phyloP scores from a whole-genome alignment of 2,329 filamentous ascomycete species.

The Hypoxylon sp. region DNA sequence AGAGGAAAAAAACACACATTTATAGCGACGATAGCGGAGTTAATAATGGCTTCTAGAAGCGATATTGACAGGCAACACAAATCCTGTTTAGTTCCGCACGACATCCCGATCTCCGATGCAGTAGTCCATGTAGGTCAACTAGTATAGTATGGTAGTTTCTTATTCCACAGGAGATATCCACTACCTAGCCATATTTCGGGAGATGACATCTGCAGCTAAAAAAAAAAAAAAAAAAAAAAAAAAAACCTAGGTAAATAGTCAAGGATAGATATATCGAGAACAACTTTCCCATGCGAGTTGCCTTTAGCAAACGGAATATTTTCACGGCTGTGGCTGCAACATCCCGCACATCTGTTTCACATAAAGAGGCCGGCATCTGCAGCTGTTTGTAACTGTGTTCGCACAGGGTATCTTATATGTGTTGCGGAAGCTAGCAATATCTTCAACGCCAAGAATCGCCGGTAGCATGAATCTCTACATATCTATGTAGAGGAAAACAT shows the following conservation, averaged over 20 bases:
- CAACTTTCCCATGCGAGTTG: slow-evolving; percentile 19
- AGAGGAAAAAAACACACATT: slow-evolving; percentile 9
- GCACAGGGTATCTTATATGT: slow-evolving; percentile 34
- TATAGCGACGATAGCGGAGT: slow-evolving; percentile 17
- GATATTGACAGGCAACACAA: slow-evolving; percentile 23
- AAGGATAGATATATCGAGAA: neutral
- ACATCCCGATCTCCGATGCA: slow-evolving; percentile 26
- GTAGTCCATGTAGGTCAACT: neutral
- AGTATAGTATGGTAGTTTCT: neutral
- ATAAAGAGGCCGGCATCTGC: slow-evolving; percentile 27
- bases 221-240: neutral
- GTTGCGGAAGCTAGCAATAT: slow-evolving; percentile 12
- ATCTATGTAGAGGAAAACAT: neutral
- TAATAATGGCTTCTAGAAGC: slow-evolving; percentile 34
- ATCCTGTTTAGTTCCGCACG: slow-evolving; percentile 21
- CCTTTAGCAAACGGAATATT: slow-evolving; percentile 26
- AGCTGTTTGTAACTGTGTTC: slow-evolving; percentile 31
- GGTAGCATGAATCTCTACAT: neutral
- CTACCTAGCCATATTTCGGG: slow-evolving; percentile 8
- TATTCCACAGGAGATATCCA: slow-evolving; percentile 4
- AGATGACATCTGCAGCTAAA: slow-evolving; percentile 23
- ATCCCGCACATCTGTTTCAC: slow-evolving; percentile 35
- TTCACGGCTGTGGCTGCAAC: slow-evolving; percentile 37
- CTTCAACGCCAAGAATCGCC: neutral
- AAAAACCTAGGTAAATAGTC: neutral